Base-by-base conservation (phyloP, 2,329 filamentous ascomycete genomes). In the Hypoxylon sp. region DNA sequence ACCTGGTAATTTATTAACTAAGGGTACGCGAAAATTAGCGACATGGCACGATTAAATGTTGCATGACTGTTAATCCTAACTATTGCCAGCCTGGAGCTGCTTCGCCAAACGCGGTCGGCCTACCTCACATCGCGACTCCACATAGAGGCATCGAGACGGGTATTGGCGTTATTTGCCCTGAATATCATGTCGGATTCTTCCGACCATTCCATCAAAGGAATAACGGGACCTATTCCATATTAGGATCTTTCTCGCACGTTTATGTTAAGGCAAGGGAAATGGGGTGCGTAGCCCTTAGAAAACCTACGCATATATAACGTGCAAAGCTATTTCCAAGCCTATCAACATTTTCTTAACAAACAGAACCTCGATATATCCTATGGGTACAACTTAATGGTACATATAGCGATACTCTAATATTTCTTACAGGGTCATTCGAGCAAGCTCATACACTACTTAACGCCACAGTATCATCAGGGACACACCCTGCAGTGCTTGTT, bases 61-160 rank as follows among this genome's bases (percentile, higher is more conserved):
- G 29, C 6, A 31, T 82, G 80, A 4, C 77, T 76, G 77, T 89
- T 89, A 62, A 88, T 80, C 76, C 84, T 26, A 89, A 17, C 88
- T 84, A 31, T 79, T 86, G 1, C 87, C 87, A n/a, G 86, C 83
- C 73, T 86, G 80, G 14, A 89, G 75, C 26, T 80, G 76, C 44
- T 78, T 77, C 3, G 83, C 85, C 63, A 88, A 82, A 46, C 79
- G 75, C 71, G 82, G 1, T 22, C 77, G 1, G 85, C 86, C 54
- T 81, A 80, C 59, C 78, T 81, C n/a, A 85, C 67, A 76, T 87
- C 84, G 47, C 79, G 81, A 60, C 78, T 79, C 83, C 84, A 89
- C 9, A 88, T 85, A 46, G 83, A 87, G 29, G 83, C 84, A 42
- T 84, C 86, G 1, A 88, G 81, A 47, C 86, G 86, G 14, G 81